These are phyloP conservation scores for Diacronema lutheri DNA, from an alignment of 78 protist genomes.

Conservation along the genomic window DNA sequence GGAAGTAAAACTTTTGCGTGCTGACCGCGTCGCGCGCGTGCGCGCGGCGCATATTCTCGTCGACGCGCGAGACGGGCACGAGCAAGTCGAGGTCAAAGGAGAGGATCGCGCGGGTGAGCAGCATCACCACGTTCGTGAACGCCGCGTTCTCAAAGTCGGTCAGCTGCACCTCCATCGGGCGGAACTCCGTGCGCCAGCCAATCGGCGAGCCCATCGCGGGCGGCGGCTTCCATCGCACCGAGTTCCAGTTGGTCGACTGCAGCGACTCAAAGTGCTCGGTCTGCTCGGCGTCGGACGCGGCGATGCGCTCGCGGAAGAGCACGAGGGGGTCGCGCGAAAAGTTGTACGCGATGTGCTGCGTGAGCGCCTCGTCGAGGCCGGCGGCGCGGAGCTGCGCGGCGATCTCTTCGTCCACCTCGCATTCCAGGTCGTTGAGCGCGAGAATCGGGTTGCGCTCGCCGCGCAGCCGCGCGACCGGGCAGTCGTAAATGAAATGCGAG, in stretches of 20 bases:
- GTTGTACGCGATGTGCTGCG: constrained; percentile 84
- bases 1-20: constrained; percentile 65
- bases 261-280: constrained; percentile 82
- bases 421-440: constrained; percentile 63
- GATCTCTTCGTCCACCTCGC: constrained; percentile 47
- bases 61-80: constrained; percentile 90
- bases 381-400: constrained; percentile 49
- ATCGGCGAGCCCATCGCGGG: constrained; percentile 60
- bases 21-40: constrained; percentile 66
- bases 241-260: constrained; percentile 94
- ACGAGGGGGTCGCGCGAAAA: constrained; percentile 94
- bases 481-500: constrained; percentile 47
- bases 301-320: constrained; percentile 65
- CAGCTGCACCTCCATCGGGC: constrained; percentile 65
- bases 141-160: constrained; percentile 97
- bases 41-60: constrained; percentile 83
- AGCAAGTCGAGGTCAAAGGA: constrained; percentile 74
- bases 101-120: constrained; percentile 79
- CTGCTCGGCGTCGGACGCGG: constrained; percentile 45
- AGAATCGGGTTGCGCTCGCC: neutral
- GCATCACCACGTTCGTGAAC: constrained; percentile 71
- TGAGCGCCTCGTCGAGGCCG: constrained; percentile 69
- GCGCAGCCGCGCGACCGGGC: neutral
- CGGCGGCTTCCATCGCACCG: constrained; percentile 96
- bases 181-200: constrained; percentile 96